Evolutionary conservation across 805 yeast species (phyloP).

Genomic region (Candida wancherniae): DNA sequence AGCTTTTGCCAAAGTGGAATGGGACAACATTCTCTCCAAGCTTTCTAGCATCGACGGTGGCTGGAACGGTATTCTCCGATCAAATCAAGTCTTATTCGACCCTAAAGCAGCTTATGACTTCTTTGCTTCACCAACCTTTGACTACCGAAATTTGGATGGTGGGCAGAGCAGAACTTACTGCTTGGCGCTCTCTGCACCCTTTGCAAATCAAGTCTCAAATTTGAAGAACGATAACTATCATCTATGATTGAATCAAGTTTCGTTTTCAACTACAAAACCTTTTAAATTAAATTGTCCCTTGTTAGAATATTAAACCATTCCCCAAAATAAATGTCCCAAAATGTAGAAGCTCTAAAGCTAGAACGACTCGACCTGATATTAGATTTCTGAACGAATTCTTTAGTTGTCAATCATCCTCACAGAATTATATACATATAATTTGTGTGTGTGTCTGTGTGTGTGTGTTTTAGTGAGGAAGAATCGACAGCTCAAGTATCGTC

Average conservation of each 20-base stretch:
- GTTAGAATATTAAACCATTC: too few species aligned
- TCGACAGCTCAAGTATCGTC: too few species aligned
- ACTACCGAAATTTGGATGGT: slow-evolving; percentile 42
- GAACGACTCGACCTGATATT: too few species aligned
- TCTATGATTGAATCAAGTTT: too few species aligned
- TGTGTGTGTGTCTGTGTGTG: slow-evolving; percentile 16
- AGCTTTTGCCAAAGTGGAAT: slow-evolving; percentile 30
- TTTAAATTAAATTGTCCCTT: too few species aligned
- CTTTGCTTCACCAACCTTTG: slow-evolving; percentile 37
- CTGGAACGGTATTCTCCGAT: slow-evolving; percentile 57
- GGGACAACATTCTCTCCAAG: slow-evolving; percentile 16
- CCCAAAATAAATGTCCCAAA: too few species aligned
- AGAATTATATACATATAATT: too few species aligned
- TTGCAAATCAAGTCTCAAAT: neutral
- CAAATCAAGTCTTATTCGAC: slow-evolving; percentile 43
- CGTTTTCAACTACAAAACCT: too few species aligned
- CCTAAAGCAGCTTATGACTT: slow-evolving; percentile 50
- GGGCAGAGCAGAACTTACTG: slow-evolving; percentile 65
- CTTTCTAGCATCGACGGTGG: slow-evolving; percentile 36
- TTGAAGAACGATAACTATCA: neutral
- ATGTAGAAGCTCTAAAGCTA: too few species aligned
- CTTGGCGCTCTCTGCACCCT: slow-evolving; percentile 55
- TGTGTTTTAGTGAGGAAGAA: slow-evolving; percentile 4
- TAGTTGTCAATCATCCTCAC: too few species aligned
- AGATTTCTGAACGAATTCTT: too few species aligned